Evolutionary conservation across 306 rosid species (phyloP), one percentile per base, ranked within the genome.

Genomic region (Rosa persica): DNA sequence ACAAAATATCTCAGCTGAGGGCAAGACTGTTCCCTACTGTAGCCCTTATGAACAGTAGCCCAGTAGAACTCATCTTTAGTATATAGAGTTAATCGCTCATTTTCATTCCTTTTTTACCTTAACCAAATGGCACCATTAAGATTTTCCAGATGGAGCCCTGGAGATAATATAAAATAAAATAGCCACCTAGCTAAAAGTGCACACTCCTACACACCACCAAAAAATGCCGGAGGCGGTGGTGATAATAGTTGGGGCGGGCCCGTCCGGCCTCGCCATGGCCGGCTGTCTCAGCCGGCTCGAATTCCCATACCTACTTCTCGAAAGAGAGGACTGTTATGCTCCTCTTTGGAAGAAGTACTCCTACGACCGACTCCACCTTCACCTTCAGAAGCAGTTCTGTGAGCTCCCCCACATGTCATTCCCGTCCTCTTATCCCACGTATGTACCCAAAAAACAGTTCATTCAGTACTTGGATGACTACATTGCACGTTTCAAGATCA

Each of bases 351-450:
- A 80, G 27, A 93, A 90, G 44, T 83, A 85, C 34, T 51, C 94
- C 5, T 93, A 93, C 46, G 91, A 93, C 17, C 91, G 97, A 23
- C 76, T 86, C 23, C 89, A 81, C 43, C 89, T 88, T 1, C 97
- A 90, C 23, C 85, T 93, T 2, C 22, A 65, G 4, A 93, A 90
- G 65, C 81, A 81, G 40, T 70, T 78, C 13, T 93, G 91, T 36
- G 76, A 81, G 74, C 83, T 88, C 0, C 93, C 93, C 0, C 68
- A 73, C 80, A 25, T 86, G 84, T 67, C 88, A 4, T 86, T 89
- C 55, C 92, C 95, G 8, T 2, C 74, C 0, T 70, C 85, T 22
- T 88, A 72, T 12, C 94, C 97, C 2, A 48, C 46, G 0, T 92
- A 87, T 15, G 86, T 92, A 4, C 89, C 97, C 7, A 79, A 39